These are phyloP conservation scores for Cercospora sp. DNA, from an alignment of 2,329 filamentous ascomycete genomes.

Conservation along the genomic window DNA sequence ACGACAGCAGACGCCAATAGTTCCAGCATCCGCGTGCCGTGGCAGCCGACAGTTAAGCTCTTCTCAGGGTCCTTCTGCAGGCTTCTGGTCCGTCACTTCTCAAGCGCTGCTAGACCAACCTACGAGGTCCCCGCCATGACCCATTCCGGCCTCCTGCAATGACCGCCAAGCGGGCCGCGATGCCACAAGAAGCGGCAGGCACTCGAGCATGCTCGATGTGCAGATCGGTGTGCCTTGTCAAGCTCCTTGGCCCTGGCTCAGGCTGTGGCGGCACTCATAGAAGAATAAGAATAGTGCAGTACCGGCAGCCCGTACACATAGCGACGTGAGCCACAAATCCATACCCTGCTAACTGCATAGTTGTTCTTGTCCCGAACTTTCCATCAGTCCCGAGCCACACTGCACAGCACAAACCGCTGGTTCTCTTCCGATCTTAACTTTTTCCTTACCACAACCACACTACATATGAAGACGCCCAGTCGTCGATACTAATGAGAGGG, in stretches of 20 bases:
- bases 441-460: conserved; percentile 1
- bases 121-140: conserved; percentile 14
- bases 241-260: conserved; percentile 15
- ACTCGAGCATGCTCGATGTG: conserved; percentile 18
- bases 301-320: conserved; percentile 10
- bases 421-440: conserved; percentile 13
- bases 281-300: conserved; percentile 22
- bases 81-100: conserved; percentile 6
- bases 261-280: conserved; percentile 21
- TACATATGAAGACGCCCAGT: conserved; percentile 11
- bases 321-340: conserved; percentile 10
- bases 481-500: conserved; percentile 2
- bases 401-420: conserved; percentile 12
- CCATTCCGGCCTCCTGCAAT: conserved; percentile 7
- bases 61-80: conserved; percentile 16
- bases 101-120: conserved; percentile 13
- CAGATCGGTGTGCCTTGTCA: conserved; percentile 22
- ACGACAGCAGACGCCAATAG: conserved; percentile 15
- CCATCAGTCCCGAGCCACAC: conserved; percentile 22
- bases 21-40: conserved; percentile 24
- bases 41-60: conserved; percentile 24
- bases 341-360: conserved; percentile 12
- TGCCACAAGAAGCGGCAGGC: conserved; percentile 15
- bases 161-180: conserved; percentile 16
- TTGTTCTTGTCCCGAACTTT: conserved; percentile 22